phyloP scores from a whole-genome alignment of 768 basidiomycete species.

The Russula lepida region DNA sequence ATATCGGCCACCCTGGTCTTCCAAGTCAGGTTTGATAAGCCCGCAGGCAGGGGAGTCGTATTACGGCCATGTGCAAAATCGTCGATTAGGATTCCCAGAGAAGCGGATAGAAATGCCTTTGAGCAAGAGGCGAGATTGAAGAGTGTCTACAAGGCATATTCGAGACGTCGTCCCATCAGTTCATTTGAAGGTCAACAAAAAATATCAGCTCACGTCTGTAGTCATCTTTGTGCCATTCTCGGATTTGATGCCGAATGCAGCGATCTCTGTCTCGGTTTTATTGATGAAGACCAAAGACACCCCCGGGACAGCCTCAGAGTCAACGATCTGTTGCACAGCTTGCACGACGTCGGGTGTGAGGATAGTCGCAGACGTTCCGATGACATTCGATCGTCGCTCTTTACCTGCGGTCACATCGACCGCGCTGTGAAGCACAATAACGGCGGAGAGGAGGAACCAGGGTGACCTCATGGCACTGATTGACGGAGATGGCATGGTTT shows the following conservation, averaged over 20 bases:
- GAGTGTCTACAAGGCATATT: conserved; percentile 28
- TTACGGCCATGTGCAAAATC: conserved; percentile 33
- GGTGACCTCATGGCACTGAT: neutral
- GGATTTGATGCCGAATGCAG: conserved; percentile 11
- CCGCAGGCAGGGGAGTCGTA: conserved; percentile 29
- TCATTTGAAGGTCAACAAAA: too few relatives aligned
- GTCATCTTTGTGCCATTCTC: conserved; percentile 14
- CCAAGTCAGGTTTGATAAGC: conserved; percentile 30
- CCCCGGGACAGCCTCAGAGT: neutral
- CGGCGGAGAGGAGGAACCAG: neutral
- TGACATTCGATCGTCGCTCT: neutral
- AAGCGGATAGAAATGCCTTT: conserved; percentile 34
- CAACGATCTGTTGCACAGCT: neutral
- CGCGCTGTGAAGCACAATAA: neutral
- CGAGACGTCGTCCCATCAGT: neutral
- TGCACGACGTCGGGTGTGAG: conserved; percentile 3
- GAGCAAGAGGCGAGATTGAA: conserved; percentile 33
- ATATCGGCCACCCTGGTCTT: conserved; percentile 31
- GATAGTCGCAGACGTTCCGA: neutral
- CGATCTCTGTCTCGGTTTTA: conserved; percentile 1
- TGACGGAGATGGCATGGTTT: neutral
- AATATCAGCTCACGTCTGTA: conserved; percentile 1
- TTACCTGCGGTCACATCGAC: neutral
- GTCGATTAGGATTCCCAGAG: conserved; percentile 36
- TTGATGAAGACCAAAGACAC: conserved; percentile 7